Conservation (phyloP, 495 filamentous ascomycete genomes). For the Pseudoneurospora amorphoporcata region DNA sequence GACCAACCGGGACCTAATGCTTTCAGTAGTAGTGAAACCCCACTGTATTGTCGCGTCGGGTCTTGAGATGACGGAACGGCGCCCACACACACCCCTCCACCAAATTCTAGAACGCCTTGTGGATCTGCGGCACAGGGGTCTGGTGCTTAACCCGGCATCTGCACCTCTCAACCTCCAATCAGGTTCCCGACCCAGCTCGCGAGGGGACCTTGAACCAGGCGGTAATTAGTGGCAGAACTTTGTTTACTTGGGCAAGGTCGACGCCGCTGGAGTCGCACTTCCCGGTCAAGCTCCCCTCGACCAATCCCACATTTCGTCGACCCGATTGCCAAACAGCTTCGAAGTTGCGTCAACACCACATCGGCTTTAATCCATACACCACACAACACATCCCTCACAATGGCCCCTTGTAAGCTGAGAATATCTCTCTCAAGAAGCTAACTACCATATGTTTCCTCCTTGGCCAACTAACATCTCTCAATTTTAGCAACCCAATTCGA, state of each 20-base stretch:
- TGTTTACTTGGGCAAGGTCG: not conserved
- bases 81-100: not conserved
- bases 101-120: not conserved
- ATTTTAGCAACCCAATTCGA: constrained; percentile 53
- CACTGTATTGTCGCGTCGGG: not conserved
- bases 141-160: not conserved
- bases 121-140: not conserved
- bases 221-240: not conserved
- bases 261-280: not conserved
- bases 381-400: constrained; percentile 6
- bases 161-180: not conserved
- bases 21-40: not conserved
- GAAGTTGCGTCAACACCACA: not conserved
- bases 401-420: constrained; percentile 28
- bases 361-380: not conserved
- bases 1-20: too few species aligned
- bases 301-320: not conserved
- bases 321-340: not conserved
- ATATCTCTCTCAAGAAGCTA: not conserved
- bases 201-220: not conserved
- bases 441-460: not conserved
- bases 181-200: not conserved
- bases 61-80: not conserved
- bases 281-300: not conserved
- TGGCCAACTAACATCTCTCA: not conserved